Percentiles rank a stretch among this genome's conserved stretches.
Evolutionary conservation across 192 early-diverging fungal genomes (phyloP).

Genomic region (Helicostylum pulchrum): DNA sequence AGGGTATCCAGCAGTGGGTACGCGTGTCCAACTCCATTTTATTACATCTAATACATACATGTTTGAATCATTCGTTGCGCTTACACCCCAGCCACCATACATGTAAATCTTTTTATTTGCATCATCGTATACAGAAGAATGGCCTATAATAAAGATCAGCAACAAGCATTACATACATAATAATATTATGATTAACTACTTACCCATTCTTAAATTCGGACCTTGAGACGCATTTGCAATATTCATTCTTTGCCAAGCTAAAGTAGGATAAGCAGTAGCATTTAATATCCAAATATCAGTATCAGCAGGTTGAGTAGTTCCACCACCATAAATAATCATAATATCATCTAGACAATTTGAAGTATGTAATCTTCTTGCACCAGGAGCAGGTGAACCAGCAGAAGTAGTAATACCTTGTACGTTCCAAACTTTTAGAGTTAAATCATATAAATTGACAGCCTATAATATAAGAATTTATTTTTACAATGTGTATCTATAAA

Average conservation of each 20-base stretch:
- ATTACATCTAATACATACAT: slow-evolving; percentile 64
- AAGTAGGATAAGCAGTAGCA: slow-evolving; percentile 28
- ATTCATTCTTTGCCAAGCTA: slow-evolving; percentile 36
- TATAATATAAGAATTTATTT: neutral
- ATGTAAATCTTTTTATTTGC: slow-evolving; percentile 57
- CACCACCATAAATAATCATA: slow-evolving; percentile 72
- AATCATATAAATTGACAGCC: slow-evolving; percentile 36
- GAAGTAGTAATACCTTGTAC: slow-evolving; percentile 35
- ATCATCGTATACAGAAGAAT: slow-evolving; percentile 57
- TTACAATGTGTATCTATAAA: neutral
- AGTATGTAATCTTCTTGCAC: slow-evolving; percentile 58
- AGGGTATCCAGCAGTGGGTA: slow-evolving; percentile 31
- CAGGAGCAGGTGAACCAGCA: slow-evolving; percentile 43
- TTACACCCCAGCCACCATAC: slow-evolving; percentile 61
- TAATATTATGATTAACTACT: slow-evolving; percentile 7
- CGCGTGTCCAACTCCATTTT: slow-evolving; percentile 60
- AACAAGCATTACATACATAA: neutral
- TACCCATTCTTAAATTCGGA: slow-evolving; percentile 48
- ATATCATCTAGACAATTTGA: slow-evolving; percentile 62
- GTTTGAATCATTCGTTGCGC: slow-evolving; percentile 47
- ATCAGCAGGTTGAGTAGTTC: slow-evolving; percentile 40
- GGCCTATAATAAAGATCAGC: slow-evolving; percentile 43
- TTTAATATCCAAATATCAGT: slow-evolving; percentile 52
- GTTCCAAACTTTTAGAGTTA: slow-evolving; percentile 52
- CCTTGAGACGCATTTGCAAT: slow-evolving; percentile 38